Conservation (phyloP, 139 green algal genomes). For the Raphidocelis subcapitata region DNA sequence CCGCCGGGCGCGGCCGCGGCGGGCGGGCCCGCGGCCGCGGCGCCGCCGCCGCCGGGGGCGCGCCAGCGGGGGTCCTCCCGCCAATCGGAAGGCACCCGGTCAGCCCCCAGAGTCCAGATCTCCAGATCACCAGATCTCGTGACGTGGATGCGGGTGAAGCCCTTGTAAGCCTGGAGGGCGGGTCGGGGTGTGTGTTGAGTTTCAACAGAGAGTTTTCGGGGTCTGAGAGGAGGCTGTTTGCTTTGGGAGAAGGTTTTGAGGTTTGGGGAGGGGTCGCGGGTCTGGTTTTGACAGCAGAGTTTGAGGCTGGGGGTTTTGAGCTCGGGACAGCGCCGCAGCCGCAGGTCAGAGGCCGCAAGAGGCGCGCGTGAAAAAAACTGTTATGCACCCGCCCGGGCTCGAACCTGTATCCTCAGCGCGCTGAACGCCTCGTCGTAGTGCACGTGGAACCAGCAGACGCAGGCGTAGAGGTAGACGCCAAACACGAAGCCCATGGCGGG, state of each 20-base stretch:
- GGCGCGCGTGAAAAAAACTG: no score
- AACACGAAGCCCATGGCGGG: slow-evolving; percentile 82
- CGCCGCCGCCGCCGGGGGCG: slow-evolving; percentile 47
- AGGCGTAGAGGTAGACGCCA: slow-evolving; percentile 83
- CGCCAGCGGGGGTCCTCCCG: slow-evolving; percentile 75
- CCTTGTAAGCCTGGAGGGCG: slow-evolving; percentile 76
- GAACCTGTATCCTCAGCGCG: slow-evolving; percentile 71
- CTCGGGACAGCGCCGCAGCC: no score
- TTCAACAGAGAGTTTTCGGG: no score
- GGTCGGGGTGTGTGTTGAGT: no score
- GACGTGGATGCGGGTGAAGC: slow-evolving; percentile 80
- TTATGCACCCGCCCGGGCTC: no score
- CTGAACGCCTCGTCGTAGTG: slow-evolving; percentile 90
- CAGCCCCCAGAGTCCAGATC: slow-evolving; percentile 64
- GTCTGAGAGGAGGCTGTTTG: no score
- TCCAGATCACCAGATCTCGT: slow-evolving; percentile 56
- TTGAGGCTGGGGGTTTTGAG: no score
- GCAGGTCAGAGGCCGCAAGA: no score
- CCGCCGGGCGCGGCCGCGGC: no score
- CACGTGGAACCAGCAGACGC: slow-evolving; percentile 70
- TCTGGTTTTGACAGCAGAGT: no score
- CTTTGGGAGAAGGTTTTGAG: no score
- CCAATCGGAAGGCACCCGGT: slow-evolving; percentile 69
- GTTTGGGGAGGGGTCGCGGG: no score
- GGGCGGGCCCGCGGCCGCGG: slow-evolving; percentile 2